A percentile compares a stretch with the other conserved stretches of the same genome.
Evolutionary conservation across 2,329 filamentous ascomycete species (phyloP).

Genomic region (Zarea fungicola): DNA sequence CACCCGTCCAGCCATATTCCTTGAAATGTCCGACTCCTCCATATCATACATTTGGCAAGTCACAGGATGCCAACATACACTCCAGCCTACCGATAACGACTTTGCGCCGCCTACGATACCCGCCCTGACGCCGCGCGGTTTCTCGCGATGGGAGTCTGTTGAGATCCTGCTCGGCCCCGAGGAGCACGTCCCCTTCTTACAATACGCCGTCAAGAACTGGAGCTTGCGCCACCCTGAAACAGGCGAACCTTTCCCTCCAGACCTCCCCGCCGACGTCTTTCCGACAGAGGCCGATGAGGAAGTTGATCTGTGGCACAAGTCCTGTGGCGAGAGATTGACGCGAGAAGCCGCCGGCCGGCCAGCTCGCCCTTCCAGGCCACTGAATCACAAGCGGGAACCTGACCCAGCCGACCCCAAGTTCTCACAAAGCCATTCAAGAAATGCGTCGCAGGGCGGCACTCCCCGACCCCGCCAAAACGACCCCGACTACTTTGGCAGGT

Average conservation of each 20-base stretch:
- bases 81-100: constrained; percentile 64
- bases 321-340: constrained; percentile 65
- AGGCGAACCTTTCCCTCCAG: constrained; percentile 58
- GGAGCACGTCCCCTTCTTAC: constrained; percentile 79
- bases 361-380: constrained; percentile 14
- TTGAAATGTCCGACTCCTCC: constrained; percentile 64
- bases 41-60: constrained; percentile 92
- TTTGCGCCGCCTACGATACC: constrained; percentile 75
- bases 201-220: constrained; percentile 74
- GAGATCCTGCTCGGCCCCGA: constrained; percentile 83
- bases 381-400: constrained; percentile 20
- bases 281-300: constrained; percentile 68
- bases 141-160: constrained; percentile 89
- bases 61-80: constrained; percentile 81
- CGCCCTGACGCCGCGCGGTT: constrained; percentile 76
- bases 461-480: constrained; percentile 26
- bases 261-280: constrained; percentile 58
- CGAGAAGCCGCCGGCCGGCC: constrained; percentile 48
- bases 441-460: constrained; percentile 22
- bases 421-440: constrained; percentile 31
- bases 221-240: constrained; percentile 70
- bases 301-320: constrained; percentile 83
- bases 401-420: constrained; percentile 33
- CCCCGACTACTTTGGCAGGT: constrained; percentile 28
- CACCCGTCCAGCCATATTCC: constrained; percentile 58